Base-by-base conservation (phyloP, 345 rosid species). In the Nasturtium officinale region DNA sequence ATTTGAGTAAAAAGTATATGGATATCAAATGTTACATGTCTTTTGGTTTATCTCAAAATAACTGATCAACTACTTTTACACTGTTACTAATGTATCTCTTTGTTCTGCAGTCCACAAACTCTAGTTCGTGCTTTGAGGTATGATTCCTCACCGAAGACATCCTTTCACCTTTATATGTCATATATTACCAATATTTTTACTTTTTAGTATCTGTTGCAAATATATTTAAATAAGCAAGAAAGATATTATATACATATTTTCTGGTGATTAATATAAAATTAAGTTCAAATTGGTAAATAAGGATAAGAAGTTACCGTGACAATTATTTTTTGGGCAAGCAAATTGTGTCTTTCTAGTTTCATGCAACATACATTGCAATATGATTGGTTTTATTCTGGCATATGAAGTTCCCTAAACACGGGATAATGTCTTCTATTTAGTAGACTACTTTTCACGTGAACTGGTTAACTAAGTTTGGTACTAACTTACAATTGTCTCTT, bases 111-210 rank as follows among this genome's bases (percentile, higher is more conserved):
- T 83, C 98, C 99, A 61, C 98, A 91, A 81, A 95, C 98, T 16
- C 79, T 95, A 83, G 99, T 95, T 70, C 99, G 98, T 81, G 96
- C 96, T 73, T 76, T 95, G 73, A 95, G 99, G 99, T 95, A 83
- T 76, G 83, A 63, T 57, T 56, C 18, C 61, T 13, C 16, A 20
- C 58, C 29, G 5, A 29, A 53, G 40, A 45, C 67, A 6, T 57
- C 17, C 30, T 46, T 57, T 70, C 29, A 30, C 51, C 50, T 61
- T 58, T 57, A 21, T 70, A 60, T 69, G 21, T 33, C 25, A 54
- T 54, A 32, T 18, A 33, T 42, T 21, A 47, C 62, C 51, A 35
- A 23, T 32, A 52, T 61, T 45, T 35, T 37, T 37, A 54, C 28
- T 45, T 53, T 30, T 46, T 26, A 53, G 51, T 53, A 42, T 52